Conservation (phyloP, 225 moss, liverwort and hornwort genomes). For the Pleurozium schreberi region DNA sequence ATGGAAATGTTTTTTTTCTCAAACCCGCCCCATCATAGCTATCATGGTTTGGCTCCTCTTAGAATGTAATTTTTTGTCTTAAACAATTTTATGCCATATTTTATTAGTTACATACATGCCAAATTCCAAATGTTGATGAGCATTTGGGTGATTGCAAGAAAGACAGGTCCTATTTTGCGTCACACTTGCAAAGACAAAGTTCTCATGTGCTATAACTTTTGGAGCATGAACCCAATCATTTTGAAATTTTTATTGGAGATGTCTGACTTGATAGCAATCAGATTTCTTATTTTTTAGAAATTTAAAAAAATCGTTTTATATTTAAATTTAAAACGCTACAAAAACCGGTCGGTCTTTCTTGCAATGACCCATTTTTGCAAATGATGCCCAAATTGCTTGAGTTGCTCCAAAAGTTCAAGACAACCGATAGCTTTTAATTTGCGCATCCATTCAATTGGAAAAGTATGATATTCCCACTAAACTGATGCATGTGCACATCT, state of each 20-base stretch:
- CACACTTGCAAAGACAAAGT: no score
- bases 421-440: not conserved
- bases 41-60: not conserved
- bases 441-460: accelerated
- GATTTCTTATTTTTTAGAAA: no score
- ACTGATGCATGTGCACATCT: not conserved
- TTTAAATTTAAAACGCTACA: no score
- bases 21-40: not conserved
- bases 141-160: no score
- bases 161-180: no score
- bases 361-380: no score
- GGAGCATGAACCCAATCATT: no score
- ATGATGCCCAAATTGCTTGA: not conserved
- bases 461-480: not conserved
- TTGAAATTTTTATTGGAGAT: no score
- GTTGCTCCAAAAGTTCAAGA: accelerated
- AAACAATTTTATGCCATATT: not conserved
- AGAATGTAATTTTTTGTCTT: not conserved
- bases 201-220: no score
- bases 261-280: no score
- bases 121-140: not conserved
- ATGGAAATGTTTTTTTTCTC: not conserved
- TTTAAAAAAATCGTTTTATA: no score
- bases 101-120: not conserved
- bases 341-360: no score